phyloP scores from a whole-genome alignment of 108 stramenopile species.

The Phaeodactylum tricornutum region DNA sequence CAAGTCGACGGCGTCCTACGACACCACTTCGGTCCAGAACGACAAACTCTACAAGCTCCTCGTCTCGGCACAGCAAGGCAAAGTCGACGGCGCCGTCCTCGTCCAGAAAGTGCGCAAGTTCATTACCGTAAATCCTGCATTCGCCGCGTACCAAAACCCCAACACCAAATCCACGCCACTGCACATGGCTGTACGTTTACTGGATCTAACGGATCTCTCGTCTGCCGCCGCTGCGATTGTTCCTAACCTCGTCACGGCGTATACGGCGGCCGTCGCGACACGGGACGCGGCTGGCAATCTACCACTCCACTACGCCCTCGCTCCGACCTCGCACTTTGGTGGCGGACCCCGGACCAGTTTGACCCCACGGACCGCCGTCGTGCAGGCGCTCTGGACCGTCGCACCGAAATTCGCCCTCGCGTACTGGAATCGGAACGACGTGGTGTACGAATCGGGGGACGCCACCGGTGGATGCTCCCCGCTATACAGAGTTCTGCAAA shows the following conservation, averaged over 20 bases:
- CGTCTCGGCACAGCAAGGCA: not conserved
- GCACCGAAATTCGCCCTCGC: slow-evolving; percentile 21
- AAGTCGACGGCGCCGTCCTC: not conserved
- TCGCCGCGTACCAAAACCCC: slow-evolving; percentile 32
- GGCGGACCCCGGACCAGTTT: slow-evolving; percentile 7
- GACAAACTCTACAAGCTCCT: not conserved
- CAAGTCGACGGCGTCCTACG: no score
- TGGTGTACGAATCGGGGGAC: slow-evolving; percentile 15
- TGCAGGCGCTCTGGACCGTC: slow-evolving; percentile 18
- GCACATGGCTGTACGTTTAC: slow-evolving; percentile 47
- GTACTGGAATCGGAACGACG: slow-evolving; percentile 30
- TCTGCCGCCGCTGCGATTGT: slow-evolving; percentile 18
- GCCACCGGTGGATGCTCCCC: slow-evolving; percentile 22
- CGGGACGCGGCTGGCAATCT: slow-evolving; percentile 37
- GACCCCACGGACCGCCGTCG: slow-evolving; percentile 19
- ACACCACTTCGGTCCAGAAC: no score
- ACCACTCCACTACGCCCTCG: slow-evolving; percentile 46
- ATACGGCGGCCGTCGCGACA: slow-evolving; percentile 14
- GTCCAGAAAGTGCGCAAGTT: not conserved
- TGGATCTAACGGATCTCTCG: slow-evolving; percentile 16
- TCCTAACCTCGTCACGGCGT: slow-evolving; percentile 14
- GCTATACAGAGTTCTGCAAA: slow-evolving; percentile 49
- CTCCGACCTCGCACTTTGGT: slow-evolving; percentile 5
- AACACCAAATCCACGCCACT: slow-evolving; percentile 46
- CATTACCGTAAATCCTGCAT: not conserved